Evolutionary conservation across 495 filamentous ascomycete genomes (phyloP), one percentile per base, ranked within the genome.

Genomic region (Xanthoparmelia taractica): DNA sequence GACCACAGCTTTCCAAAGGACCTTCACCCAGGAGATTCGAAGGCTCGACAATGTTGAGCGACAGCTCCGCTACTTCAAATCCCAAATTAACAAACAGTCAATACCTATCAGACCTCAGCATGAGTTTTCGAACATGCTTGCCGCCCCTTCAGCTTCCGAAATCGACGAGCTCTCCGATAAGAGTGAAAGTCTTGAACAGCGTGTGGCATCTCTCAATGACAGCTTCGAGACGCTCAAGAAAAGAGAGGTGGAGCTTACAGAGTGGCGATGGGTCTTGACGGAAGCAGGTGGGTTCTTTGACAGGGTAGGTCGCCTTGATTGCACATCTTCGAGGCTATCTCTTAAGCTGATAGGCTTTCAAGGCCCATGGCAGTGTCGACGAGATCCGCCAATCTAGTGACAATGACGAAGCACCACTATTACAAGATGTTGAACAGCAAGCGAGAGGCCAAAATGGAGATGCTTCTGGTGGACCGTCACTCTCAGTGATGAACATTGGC

Each of bases 201-300:
- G 93, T 54, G 87, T 99, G 60, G 85, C 86, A 50, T 92, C 92
- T 17, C 77, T 97, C 41, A 97, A 97, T 69, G 92, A 96, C 70
- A 97, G 91, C 78, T 97, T 97, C 75, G 94, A 99, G 78, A 96
- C 90, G 20, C 78, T 99, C 74, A 97, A 96, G 84, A 95, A 91
- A 77, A 85, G 93, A 57, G 94, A 97, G 79, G 88, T 96, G 61
- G 95, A 99, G 77, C 81, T 97, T 66, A 94, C 87, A 31, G 95
- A 99, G 75, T 97, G 92, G 92, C 86, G 94, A 71, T 96, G 92
- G 91, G 94, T 99, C 59, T 75, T 99, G 64, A 84, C 89, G 61
- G 93, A 99, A 78, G 89, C 95, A 54, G 94, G 94, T 48, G 88
- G 90, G 58, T 97, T 99, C 76, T 99, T 99, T 70, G 94, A 99